phyloP scores from a whole-genome alignment of 768 basidiomycete species.

The Mycena venus region DNA sequence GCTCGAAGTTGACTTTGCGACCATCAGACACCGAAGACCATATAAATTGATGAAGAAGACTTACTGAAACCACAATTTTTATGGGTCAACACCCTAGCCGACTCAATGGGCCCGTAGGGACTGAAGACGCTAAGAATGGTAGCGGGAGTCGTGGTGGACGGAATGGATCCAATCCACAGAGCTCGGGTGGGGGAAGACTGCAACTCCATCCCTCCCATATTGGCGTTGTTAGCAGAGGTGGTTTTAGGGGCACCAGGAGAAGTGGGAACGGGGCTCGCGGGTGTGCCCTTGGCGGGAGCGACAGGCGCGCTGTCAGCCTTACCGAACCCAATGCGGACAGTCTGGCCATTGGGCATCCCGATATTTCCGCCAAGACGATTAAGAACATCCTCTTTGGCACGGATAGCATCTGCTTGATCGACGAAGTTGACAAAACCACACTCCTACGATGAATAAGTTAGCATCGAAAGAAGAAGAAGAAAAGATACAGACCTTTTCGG shows the following conservation, averaged over 20 bases:
- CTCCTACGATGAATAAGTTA: slow-evolving; percentile 66
- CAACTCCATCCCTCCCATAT: slow-evolving; percentile 80
- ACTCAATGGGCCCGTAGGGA: slow-evolving; percentile 97
- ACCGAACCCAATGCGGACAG: slow-evolving; percentile 97
- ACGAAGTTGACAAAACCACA: slow-evolving; percentile 99
- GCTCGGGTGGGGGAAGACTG: slow-evolving; percentile 95
- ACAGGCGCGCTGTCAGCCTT: slow-evolving; percentile 97
- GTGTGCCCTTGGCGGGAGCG: slow-evolving; percentile 84
- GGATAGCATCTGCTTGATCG: slow-evolving; percentile 94
- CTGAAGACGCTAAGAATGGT: slow-evolving; percentile 97
- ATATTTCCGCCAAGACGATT: slow-evolving; percentile 96
- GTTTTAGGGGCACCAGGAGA: slow-evolving; percentile 71
- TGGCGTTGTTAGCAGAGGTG: slow-evolving; percentile 58
- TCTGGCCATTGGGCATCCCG: slow-evolving; percentile 94
- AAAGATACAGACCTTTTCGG: slow-evolving; percentile 84
- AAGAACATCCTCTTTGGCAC: slow-evolving; percentile 97
- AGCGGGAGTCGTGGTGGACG: slow-evolving; percentile 93
- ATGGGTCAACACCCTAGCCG: slow-evolving; percentile 94
- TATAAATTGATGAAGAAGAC: slow-evolving; percentile 45
- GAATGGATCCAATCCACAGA: slow-evolving; percentile 98
- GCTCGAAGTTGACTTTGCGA: slow-evolving; percentile 92
- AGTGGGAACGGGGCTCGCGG: slow-evolving; percentile 74
- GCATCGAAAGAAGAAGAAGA: neutral
- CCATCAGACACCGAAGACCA: neutral
- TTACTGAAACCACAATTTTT: slow-evolving; percentile 95